Conservation (phyloP, 2,329 filamentous ascomycete genomes). For the Sporothrix brunneoviolacea region DNA sequence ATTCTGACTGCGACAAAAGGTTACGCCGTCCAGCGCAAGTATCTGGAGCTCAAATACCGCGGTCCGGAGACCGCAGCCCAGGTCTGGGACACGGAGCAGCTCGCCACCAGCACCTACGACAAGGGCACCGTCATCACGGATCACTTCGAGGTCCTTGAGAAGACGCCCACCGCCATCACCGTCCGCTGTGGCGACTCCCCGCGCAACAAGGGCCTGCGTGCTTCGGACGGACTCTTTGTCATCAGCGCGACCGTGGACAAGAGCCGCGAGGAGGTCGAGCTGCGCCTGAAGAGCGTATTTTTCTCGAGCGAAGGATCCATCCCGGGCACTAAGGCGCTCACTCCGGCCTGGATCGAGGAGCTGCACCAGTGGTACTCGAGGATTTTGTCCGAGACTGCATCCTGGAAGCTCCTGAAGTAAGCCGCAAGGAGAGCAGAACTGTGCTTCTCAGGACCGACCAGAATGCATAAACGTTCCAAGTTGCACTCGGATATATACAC, state of each 20-base stretch:
- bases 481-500: no score
- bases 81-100: slow-evolving; percentile 53
- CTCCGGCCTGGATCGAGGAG: slow-evolving; percentile 30
- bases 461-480: no score
- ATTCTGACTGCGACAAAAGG: slow-evolving; percentile 30
- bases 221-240: slow-evolving; percentile 60
- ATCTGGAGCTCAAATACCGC: slow-evolving; percentile 53
- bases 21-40: slow-evolving; percentile 52
- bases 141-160: slow-evolving; percentile 65
- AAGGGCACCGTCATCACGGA: slow-evolving; percentile 60
- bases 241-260: slow-evolving; percentile 56
- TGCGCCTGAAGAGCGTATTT: slow-evolving; percentile 59
- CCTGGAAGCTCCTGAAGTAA: slow-evolving; percentile 29
- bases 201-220: slow-evolving; percentile 46
- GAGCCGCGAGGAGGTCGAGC: slow-evolving; percentile 52
- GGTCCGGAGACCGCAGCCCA: slow-evolving; percentile 49
- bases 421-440: no score
- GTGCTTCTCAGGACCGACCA: no score
- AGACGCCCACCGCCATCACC: slow-evolving; percentile 52
- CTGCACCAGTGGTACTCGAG: slow-evolving; percentile 36
- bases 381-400: slow-evolving; percentile 33
- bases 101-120: slow-evolving; percentile 51
- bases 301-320: slow-evolving; percentile 38
- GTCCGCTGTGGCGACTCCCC: slow-evolving; percentile 63
- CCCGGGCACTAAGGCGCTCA: slow-evolving; percentile 28